Percentiles rank a stretch among this genome's conserved stretches.
These are phyloP conservation scores for Saccharomycodes ludwigii DNA, from an alignment of 805 yeast species.

Conservation along the genomic window DNA sequence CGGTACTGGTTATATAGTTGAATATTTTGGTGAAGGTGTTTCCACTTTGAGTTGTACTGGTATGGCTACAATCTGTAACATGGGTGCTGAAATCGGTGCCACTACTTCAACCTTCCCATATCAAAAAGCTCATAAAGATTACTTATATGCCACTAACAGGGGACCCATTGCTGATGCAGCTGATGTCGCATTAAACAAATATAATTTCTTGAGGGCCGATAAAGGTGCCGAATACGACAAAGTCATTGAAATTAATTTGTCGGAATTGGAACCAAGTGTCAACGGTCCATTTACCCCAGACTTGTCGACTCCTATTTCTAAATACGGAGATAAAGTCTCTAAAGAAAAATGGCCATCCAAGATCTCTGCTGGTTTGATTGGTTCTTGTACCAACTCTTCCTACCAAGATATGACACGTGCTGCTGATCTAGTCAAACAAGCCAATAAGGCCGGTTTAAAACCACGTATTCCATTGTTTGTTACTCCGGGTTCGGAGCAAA, in stretches of 20 bases:
- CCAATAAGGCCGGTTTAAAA: conserved; percentile 72
- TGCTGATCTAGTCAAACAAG: conserved; percentile 80
- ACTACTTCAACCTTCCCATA: conserved; percentile 97
- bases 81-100: conserved; percentile 99
- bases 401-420: conserved; percentile 98
- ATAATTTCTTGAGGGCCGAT: conserved; percentile 68
- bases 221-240: conserved; percentile 84
- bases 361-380: conserved; percentile 89
- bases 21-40: conserved; percentile 95
- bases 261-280: conserved; percentile 82
- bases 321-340: conserved; percentile 59
- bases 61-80: conserved; percentile 98
- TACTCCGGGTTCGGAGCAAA: conserved; percentile 97
- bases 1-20: conserved; percentile 94
- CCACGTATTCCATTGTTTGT: conserved; percentile 88
- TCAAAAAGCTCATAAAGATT: conserved; percentile 67
- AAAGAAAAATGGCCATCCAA: conserved; percentile 76
- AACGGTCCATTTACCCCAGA: conserved; percentile 99
- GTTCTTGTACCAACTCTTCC: conserved; percentile 97
- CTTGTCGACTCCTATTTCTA: conserved; percentile 82
- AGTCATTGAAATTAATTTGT: conserved; percentile 79
- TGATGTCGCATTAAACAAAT: conserved; percentile 39
- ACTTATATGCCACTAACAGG: conserved; percentile 76
- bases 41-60: conserved; percentile 86
- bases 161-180: conserved; percentile 75